Conservation (phyloP, 2,329 filamentous ascomycete species). For the Cyanodermella asteris region DNA sequence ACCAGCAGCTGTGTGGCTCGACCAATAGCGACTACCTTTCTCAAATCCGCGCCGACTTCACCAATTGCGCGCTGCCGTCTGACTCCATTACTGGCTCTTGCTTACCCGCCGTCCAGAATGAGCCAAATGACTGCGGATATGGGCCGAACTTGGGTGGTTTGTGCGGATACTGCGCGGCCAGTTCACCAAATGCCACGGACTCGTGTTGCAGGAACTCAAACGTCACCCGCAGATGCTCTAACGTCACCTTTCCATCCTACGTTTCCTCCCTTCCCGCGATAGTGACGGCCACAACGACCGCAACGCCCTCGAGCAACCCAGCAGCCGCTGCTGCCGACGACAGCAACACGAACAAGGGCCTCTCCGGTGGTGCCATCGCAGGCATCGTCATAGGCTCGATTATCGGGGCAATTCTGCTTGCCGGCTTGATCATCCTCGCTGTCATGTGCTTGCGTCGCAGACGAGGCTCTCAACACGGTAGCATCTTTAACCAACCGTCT, state of each 20-base stretch:
- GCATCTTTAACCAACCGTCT: conserved; percentile 75
- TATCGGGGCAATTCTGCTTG: conserved; percentile 46
- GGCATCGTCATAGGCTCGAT: conserved; percentile 73
- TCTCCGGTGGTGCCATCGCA: conserved; percentile 76
- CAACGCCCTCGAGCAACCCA: conserved; percentile 29
- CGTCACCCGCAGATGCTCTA: conserved; percentile 48
- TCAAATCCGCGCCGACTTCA: conserved; percentile 80
- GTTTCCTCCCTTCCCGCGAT: conserved; percentile 35
- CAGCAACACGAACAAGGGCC: conserved; percentile 19
- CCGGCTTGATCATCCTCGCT: conserved; percentile 34
- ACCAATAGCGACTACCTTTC: conserved; percentile 42
- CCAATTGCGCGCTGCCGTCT: conserved; percentile 67
- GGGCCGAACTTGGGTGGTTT: conserved; percentile 48
- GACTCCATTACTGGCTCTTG: conserved; percentile 54
- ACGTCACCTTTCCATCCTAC: conserved; percentile 58
- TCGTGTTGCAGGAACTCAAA: conserved; percentile 78
- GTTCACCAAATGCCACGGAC: conserved; percentile 77
- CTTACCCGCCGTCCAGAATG: conserved; percentile 56
- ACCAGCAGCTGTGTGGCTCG: conserved; percentile 48
- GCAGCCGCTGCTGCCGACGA: conserved; percentile 13
- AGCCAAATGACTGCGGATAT: conserved; percentile 74
- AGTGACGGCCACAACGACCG: conserved; percentile 41
- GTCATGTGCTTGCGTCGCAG: conserved; percentile 38
- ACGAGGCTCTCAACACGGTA: conserved; percentile 38
- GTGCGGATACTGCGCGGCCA: conserved; percentile 67